Evolutionary conservation across 1,139 yeast species (phyloP).

Genomic region (Saccharomycopsis hybrid): DNA sequence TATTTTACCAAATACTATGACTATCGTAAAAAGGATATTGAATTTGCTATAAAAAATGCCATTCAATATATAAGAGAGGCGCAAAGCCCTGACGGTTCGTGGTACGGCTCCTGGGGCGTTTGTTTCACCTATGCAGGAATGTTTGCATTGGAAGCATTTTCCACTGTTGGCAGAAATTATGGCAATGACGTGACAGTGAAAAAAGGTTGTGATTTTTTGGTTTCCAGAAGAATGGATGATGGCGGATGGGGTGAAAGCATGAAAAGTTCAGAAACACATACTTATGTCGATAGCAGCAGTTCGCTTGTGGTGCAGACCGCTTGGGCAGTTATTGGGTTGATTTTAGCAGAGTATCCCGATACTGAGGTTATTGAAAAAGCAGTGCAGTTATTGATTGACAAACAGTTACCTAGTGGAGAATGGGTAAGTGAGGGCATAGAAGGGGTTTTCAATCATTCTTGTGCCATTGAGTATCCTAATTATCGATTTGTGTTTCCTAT

Average conservation of each 20-base stretch:
- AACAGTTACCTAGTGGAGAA: constrained; percentile 75
- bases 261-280: constrained; percentile 76
- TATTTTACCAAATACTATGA: constrained; percentile 62
- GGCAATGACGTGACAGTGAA: constrained; percentile 53
- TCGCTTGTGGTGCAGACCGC: constrained; percentile 86
- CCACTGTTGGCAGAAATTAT: constrained; percentile 61
- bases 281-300: constrained; percentile 56
- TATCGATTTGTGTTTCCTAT: constrained; percentile 86
- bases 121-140: constrained; percentile 94
- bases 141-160: constrained; percentile 94
- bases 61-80: constrained; percentile 59
- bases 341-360: constrained; percentile 79
- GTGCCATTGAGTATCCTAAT: constrained; percentile 94
- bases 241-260: constrained; percentile 98
- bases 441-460: constrained; percentile 93
- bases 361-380: constrained; percentile 56
- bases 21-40: constrained; percentile 62
- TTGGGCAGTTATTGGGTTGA: constrained; percentile 82
- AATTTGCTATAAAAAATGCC: constrained; percentile 64
- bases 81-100: constrained; percentile 80
- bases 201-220: constrained; percentile 80
- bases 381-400: constrained; percentile 51
- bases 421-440: constrained; percentile 84
- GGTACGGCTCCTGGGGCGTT: constrained; percentile 99
- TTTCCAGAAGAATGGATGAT: constrained; percentile 67